Conservation (phyloP, 768 basidiomycete species). For the Leccinum disarticulatum region DNA sequence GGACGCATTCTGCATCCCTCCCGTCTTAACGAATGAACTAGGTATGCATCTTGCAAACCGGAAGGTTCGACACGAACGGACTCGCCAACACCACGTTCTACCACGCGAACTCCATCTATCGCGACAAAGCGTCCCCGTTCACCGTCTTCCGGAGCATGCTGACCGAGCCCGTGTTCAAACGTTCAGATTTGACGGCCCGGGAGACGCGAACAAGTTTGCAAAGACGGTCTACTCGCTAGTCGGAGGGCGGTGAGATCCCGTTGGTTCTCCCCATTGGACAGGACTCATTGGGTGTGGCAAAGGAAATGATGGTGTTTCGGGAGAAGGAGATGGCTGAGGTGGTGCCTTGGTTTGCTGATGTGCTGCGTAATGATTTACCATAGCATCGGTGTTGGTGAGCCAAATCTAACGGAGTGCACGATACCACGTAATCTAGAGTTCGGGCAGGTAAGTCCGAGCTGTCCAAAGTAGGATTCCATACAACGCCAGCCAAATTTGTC, state of each 20-base stretch:
- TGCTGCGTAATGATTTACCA: not conserved
- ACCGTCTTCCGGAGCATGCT: not conserved
- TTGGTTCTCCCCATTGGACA: conserved; percentile 12
- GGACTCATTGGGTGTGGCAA: conserved; percentile 7
- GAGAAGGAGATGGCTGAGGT: conserved; percentile 6
- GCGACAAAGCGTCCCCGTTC: not conserved
- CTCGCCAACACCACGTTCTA: no score
- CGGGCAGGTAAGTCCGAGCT: not conserved
- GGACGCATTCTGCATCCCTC: no score
- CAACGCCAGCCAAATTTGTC: no score
- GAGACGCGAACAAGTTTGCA: conserved; percentile 14
- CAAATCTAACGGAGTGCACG: no score
- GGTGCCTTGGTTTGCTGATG: conserved; percentile 8
- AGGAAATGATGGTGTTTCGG: not conserved
- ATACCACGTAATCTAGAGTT: not conserved
- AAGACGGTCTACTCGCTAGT: conserved; percentile 9
- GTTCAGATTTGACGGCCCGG: not conserved
- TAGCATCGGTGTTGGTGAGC: no score
- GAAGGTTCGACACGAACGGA: no score
- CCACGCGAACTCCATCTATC: conserved; percentile 7
- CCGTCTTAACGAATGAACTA: no score
- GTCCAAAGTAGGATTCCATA: not conserved
- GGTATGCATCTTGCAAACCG: no score
- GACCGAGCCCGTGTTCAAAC: not conserved
- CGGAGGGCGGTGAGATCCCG: conserved; percentile 9